A percentile compares a stretch with the other conserved stretches of the same genome.
phyloP scores from a whole-genome alignment of 108 stramenopile genomes.

The Mediolabrus comicus region DNA sequence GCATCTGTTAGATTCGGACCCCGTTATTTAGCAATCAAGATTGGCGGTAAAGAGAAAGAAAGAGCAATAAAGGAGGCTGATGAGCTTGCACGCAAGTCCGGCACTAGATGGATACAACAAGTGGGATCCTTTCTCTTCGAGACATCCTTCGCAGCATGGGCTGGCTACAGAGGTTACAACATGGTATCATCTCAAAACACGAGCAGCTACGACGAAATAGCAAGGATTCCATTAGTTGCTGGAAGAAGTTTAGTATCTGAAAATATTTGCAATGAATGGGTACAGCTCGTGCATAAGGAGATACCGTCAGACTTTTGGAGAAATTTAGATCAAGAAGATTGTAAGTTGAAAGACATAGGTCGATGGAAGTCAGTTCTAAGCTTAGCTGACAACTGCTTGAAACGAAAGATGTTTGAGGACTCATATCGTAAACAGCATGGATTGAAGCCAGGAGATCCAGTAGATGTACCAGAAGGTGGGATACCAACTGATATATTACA shows the following conservation, averaged over 20 bases:
- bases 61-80: conserved; percentile 37
- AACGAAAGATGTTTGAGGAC: conserved; percentile 44
- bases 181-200: conserved; percentile 30
- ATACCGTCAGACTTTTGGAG: conserved; percentile 48
- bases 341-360: conserved; percentile 31
- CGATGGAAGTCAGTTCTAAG: conserved; percentile 41
- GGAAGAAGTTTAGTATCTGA: conserved; percentile 48
- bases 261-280: conserved; percentile 47
- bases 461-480: conserved; percentile 30
- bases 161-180: conserved; percentile 43
- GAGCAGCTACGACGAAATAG: conserved; percentile 32
- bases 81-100: conserved; percentile 22
- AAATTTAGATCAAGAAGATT: conserved; percentile 36
- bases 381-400: conserved; percentile 53
- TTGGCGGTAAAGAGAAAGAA: conserved; percentile 38
- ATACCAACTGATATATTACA: conserved; percentile 37
- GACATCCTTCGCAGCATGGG: conserved; percentile 34
- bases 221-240: conserved; percentile 46
- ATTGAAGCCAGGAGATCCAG: conserved; percentile 2
- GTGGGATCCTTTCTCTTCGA: conserved; percentile 31
- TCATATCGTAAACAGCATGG: conserved; percentile 35
- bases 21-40: conserved; percentile 21
- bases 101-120: conserved; percentile 38
- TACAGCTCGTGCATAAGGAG: conserved; percentile 42
- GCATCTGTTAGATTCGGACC: conserved; percentile 37